Conservation (phyloP, 352 stramenopile genomes). For the Plasmopara viticola region DNA sequence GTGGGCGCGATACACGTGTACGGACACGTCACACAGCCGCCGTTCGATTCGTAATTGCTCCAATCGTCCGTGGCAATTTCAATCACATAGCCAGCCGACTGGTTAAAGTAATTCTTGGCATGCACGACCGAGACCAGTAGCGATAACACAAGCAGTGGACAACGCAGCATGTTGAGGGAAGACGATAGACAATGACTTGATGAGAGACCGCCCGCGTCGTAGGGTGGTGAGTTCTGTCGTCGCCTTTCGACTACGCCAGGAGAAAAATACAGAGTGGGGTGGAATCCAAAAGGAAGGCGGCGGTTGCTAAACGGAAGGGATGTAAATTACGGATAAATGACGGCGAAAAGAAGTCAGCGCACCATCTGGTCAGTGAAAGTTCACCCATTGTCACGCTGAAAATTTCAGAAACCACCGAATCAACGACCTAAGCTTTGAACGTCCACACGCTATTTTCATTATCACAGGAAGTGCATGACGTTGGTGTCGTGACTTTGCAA, state of each 20-base stretch:
- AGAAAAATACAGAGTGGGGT: conserved; percentile 38
- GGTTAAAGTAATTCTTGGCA: conserved; percentile 57
- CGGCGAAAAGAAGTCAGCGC: conserved; percentile 20
- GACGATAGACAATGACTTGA: not conserved
- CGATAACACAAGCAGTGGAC: conserved; percentile 8
- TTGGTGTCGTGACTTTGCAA: not conserved
- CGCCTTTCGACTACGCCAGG: conserved; percentile 19
- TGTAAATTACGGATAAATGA: conserved; percentile 27
- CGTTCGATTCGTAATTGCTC: conserved; percentile 78
- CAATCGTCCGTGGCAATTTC: conserved; percentile 67
- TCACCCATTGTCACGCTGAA: conserved; percentile 24
- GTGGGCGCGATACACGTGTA: conserved; percentile 78
- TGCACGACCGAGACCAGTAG: conserved; percentile 20
- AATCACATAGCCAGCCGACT: conserved; percentile 57
- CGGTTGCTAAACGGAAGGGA: conserved; percentile 15
- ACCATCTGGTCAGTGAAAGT: conserved; percentile 17
- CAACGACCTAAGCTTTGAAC: not conserved
- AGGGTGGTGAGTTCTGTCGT: conserved; percentile 18
- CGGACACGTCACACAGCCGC: conserved; percentile 79
- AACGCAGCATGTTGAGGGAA: conserved; percentile 9
- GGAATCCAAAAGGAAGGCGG: conserved; percentile 1
- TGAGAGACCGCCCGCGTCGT: conserved; percentile 11
- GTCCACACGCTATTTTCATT: not conserved
- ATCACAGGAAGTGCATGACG: not conserved
- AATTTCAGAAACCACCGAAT: conserved; percentile 19